A percentile compares a stretch with the other conserved stretches of the same genome.
Conservation (phyloP, 2,329 filamentous ascomycete genomes). For the Rhynchosporium graminicola region DNA sequence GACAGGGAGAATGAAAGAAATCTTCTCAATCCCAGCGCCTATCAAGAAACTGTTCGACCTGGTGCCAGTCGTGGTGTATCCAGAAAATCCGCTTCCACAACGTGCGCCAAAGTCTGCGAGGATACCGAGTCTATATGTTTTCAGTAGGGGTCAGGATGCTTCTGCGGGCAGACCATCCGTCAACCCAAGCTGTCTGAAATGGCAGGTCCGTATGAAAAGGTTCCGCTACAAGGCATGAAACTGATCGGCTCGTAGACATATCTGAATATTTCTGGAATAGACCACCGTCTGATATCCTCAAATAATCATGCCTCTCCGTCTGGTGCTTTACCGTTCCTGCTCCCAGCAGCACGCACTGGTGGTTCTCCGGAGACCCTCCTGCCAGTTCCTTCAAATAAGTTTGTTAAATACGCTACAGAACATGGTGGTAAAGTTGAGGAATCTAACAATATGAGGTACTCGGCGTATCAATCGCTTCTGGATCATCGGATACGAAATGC, state of each 20-base stretch:
- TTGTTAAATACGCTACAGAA: constrained; percentile 68
- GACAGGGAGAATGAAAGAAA: constrained; percentile 27
- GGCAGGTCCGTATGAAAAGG: constrained; percentile 68
- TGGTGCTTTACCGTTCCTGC: constrained; percentile 84
- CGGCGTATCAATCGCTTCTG: constrained; percentile 77
- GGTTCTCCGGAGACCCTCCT: constrained; percentile 40
- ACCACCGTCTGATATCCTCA: constrained; percentile 68
- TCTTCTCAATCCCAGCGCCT: constrained; percentile 61
- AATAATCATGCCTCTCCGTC: constrained; percentile 93
- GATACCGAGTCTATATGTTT: constrained; percentile 70
- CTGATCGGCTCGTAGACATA: constrained; percentile 61
- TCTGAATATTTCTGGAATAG: constrained; percentile 72
- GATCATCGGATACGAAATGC: constrained; percentile 78
- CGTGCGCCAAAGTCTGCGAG: constrained; percentile 52
- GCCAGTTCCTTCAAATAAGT: constrained; percentile 62
- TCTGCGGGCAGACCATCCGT: constrained; percentile 68
- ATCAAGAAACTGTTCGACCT: constrained; percentile 81
- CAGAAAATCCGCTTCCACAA: constrained; percentile 71
- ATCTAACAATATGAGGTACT: constrained; percentile 51
- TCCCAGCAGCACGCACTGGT: constrained; percentile 50
- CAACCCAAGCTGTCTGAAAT: constrained; percentile 92
- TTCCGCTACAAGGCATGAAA: neutral
- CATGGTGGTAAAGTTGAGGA: constrained; percentile 50
- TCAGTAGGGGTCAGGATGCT: constrained; percentile 67
- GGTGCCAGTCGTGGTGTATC: constrained; percentile 78